These are phyloP conservation scores for Macrocybe gigantea DNA, from an alignment of 768 basidiomycete species.

Conservation along the genomic window DNA sequence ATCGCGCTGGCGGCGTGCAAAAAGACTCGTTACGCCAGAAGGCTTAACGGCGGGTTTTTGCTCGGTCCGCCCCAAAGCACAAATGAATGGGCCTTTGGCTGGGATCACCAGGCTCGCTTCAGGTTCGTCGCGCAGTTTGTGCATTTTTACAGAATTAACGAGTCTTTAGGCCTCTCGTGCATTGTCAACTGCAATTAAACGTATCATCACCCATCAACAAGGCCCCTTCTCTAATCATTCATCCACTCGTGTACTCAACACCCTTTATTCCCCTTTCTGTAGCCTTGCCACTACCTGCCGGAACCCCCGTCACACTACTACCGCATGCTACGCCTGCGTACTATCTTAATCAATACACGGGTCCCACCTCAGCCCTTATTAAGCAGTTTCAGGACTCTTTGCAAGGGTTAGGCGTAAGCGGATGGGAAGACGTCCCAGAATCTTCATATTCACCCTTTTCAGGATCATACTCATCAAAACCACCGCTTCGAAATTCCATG, in stretches of 20 bases:
- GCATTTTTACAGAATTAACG: slow-evolving; percentile 7
- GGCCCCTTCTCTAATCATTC: slow-evolving; percentile 50
- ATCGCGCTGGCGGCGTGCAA: slow-evolving; percentile 38
- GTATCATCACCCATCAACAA: slow-evolving; percentile 21
- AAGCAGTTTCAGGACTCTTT: slow-evolving; percentile 62
- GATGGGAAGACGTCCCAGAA: slow-evolving; percentile 30
- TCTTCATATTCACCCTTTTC: too few relatives aligned
- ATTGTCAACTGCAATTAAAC: slow-evolving; percentile 55
- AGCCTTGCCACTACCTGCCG: slow-evolving; percentile 41
- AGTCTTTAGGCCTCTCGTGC: slow-evolving; percentile 45
- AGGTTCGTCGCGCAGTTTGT: slow-evolving; percentile 26
- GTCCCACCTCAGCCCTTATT: slow-evolving; percentile 55
- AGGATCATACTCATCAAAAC: slow-evolving; percentile 5
- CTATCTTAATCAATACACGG: slow-evolving; percentile 64
- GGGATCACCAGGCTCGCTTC: slow-evolving; percentile 48
- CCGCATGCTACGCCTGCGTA: slow-evolving; percentile 72
- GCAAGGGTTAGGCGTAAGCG: slow-evolving; percentile 53
- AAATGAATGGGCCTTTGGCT: slow-evolving; percentile 60
- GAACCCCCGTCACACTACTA: slow-evolving; percentile 64
- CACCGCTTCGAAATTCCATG: background rate
- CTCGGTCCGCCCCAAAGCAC: slow-evolving; percentile 36
- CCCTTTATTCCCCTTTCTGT: slow-evolving; percentile 47
- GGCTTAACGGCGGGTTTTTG: slow-evolving; percentile 62
- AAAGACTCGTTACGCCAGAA: slow-evolving; percentile 31
- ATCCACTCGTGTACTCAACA: slow-evolving; percentile 54